Base-by-base conservation (phyloP, 495 filamentous ascomycete species). In the Penicillium fimorum region DNA sequence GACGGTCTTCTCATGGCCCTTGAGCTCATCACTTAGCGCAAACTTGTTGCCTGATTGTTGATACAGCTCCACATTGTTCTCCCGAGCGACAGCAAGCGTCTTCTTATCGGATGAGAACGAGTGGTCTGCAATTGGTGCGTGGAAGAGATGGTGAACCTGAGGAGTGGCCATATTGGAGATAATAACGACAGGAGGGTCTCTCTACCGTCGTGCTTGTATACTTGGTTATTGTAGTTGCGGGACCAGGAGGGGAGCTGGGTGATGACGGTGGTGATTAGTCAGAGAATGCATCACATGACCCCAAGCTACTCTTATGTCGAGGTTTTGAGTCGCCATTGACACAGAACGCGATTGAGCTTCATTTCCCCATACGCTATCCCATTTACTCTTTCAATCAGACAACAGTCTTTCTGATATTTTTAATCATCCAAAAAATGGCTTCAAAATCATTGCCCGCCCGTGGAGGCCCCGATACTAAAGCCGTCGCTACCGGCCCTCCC, bases 111-210 rank as follows among this genome's bases (percentile, higher is more conserved):
- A 85, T 51, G 91, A 96, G 82, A 97, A 98, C 22, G 94, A 96
- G 75, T 98, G 94, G 76, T 98, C 94, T 40, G 92, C 89, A 66
- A 98, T 96, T 60, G 93, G 91, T 58, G 88, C 84, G 74, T 98
- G 91, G 76, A 97, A 97, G 52, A 98, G 89, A 67, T 97, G 94
- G 73, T 98, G 90, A 48, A 93, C 88, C 76, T 97, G 90, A 55
- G 93, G 89, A 56, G 86, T 63, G 44, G 88, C 79, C 93, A 97
- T 97, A 63, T 46, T 79, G 45, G 58, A 29, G 17, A 38, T 40
- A 4, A 47, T n/a, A 55, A 67, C 72, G 90, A 90, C 93, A 97
- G 94, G 94, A 98, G 93, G 84, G 89, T 83, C 92, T 96, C 95
- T 98, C 94, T 87, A 98, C 94, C 96, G 96, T 84, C 90, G 83